Evolutionary conservation across 2,329 filamentous ascomycete species (phyloP).

Genomic region (Neurospora crassa): DNA sequence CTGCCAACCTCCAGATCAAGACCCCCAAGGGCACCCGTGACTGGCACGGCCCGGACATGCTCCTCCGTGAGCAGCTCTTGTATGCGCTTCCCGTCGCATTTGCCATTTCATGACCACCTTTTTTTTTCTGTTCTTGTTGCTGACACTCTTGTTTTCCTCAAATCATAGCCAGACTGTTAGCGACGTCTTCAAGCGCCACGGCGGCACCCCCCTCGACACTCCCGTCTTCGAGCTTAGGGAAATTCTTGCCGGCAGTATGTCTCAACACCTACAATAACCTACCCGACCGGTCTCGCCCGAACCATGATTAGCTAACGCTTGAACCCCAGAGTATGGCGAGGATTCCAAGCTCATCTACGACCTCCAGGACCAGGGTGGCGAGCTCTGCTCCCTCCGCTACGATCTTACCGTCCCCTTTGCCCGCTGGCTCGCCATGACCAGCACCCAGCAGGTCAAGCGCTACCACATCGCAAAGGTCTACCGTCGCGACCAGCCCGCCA

Average conservation of each 20-base stretch:
- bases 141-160: not conserved
- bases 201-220: constrained; percentile 61
- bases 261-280: not conserved
- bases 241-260: constrained; percentile 14
- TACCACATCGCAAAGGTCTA: constrained; percentile 96
- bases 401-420: constrained; percentile 51
- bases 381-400: constrained; percentile 72
- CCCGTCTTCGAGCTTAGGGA: constrained; percentile 63
- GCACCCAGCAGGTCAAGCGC: constrained; percentile 76
- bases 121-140: not conserved
- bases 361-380: constrained; percentile 72
- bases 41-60: constrained; percentile 55
- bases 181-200: constrained; percentile 43
- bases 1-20: constrained; percentile 38
- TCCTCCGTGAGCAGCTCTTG: constrained; percentile 61
- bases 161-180: constrained; percentile 13
- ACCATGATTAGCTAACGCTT: constrained; percentile 15
- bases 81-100: not conserved
- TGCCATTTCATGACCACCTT: not conserved
- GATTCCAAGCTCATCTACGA: constrained; percentile 60
- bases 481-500: constrained; percentile 69
- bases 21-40: constrained; percentile 73
- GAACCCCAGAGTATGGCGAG: constrained; percentile 20
- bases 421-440: constrained; percentile 87
- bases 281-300: not conserved